A percentile compares a stretch with the other conserved stretches of the same genome.
Evolutionary conservation across 1,284 basidiomycete species (phyloP).

Genomic region (Porodaedalea pini): DNA sequence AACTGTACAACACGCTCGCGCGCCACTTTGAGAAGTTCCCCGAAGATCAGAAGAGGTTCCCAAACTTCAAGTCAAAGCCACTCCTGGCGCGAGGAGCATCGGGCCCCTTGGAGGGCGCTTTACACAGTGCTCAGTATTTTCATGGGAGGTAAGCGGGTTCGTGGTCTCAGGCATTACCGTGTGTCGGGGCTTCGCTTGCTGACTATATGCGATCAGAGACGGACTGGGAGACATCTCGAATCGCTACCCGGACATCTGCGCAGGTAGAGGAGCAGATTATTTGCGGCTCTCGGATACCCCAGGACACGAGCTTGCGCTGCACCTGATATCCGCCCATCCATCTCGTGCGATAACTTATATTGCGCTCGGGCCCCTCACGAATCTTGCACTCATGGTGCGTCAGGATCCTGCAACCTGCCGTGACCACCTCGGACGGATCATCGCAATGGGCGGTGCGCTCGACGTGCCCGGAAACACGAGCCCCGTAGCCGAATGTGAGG

Average conservation of each 20-base stretch:
- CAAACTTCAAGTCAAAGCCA: constrained; percentile 52
- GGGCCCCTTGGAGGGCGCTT: constrained; percentile 74
- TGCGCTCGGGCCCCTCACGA: constrained; percentile 86
- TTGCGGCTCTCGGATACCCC: constrained; percentile 48
- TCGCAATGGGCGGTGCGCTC: constrained; percentile 95
- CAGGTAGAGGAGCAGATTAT: constrained; percentile 36
- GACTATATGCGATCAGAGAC: too few relatives aligned
- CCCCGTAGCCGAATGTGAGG: constrained; percentile 75
- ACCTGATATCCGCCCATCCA: constrained; percentile 59
- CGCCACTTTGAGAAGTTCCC: constrained; percentile 62
- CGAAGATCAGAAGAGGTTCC: constrained; percentile 53
- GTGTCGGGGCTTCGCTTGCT: constrained; percentile 19
- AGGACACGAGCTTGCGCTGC: constrained; percentile 64
- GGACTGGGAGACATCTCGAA: constrained; percentile 73
- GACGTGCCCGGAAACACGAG: constrained; percentile 91
- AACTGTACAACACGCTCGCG: constrained; percentile 70
- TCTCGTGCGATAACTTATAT: constrained; percentile 76
- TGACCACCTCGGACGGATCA: constrained; percentile 65
- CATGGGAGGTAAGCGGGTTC: constrained; percentile 58
- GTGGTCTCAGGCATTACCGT: background rate
- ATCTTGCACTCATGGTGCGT: constrained; percentile 69
- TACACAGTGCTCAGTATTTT: constrained; percentile 85
- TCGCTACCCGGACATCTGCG: constrained; percentile 69
- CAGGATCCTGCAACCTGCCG: constrained; percentile 53
- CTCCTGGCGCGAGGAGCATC: constrained; percentile 65